Evolutionary conservation across 1,139 yeast genomes (phyloP).

Genomic region (Candida smagusa): DNA sequence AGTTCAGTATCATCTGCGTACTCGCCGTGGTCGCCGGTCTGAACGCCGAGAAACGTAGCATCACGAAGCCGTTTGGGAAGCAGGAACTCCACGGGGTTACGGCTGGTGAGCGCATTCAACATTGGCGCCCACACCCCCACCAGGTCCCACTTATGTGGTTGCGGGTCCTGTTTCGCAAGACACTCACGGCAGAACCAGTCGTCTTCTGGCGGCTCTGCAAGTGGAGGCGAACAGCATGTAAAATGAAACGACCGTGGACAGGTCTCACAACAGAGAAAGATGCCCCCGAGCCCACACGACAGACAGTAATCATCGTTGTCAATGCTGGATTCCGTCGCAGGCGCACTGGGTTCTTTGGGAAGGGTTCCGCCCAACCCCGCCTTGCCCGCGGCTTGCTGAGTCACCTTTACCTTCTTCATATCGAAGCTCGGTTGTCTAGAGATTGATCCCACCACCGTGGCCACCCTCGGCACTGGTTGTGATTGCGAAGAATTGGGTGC

Average conservation of each 20-base stretch:
- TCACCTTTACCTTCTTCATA: slow-evolving; percentile 4
- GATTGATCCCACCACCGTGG: no score
- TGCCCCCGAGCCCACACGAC: slow-evolving; percentile 84
- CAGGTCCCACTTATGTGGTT: slow-evolving; percentile 30
- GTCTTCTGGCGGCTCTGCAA: slow-evolving; percentile 79
- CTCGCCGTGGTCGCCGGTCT: slow-evolving; percentile 66
- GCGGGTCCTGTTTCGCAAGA: slow-evolving; percentile 26
- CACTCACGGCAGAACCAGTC: slow-evolving; percentile 91
- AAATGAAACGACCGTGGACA: slow-evolving; percentile 94
- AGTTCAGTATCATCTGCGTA: slow-evolving; percentile 61
- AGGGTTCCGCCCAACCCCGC: not conserved
- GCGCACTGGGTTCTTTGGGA: not conserved
- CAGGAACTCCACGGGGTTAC: slow-evolving; percentile 71
- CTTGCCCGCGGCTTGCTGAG: not conserved
- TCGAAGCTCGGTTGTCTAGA: slow-evolving; percentile 1
- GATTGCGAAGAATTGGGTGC: not conserved
- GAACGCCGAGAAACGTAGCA: slow-evolving; percentile 66
- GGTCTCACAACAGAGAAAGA: slow-evolving; percentile 87
- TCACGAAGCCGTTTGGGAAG: slow-evolving; percentile 71
- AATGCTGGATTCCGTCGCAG: slow-evolving; percentile 21
- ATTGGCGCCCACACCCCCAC: slow-evolving; percentile 64
- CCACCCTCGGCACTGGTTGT: not conserved
- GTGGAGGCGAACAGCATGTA: slow-evolving; percentile 86
- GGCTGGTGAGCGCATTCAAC: slow-evolving; percentile 51
- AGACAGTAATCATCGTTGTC: slow-evolving; percentile 87